Base-by-base conservation (phyloP, 2,329 filamentous ascomycete genomes). In the Trichoderma sp. region DNA sequence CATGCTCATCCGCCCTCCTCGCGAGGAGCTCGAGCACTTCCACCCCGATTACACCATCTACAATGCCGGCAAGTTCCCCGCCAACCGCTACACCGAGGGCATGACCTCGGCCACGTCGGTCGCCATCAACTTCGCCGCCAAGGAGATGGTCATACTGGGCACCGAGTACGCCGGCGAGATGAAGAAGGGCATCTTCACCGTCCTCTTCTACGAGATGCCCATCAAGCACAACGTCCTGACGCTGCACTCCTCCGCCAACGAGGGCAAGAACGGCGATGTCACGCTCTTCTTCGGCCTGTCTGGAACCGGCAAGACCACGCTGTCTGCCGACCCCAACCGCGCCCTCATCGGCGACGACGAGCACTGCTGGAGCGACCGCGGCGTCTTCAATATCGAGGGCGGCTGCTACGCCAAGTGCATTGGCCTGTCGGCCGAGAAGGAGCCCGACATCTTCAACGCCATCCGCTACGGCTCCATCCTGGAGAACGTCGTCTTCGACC, bases 131-230 rank as follows among this genome's bases (percentile, higher is more conserved):
- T 99, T 99, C 77, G 92, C 91, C 79, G 94, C 97, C 79, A 97
- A 97, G 90, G 96, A 99, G 88, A 99, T 99, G 96, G 96, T 99
- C 75, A 99, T 99, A 80, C 90, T 99, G 69, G 96, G 96, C 81
- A 99, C 96, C 43, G 96, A 99, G 85, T 99, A 99, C 79, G 96
- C 96, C 69, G 95, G 95, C 77, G 77, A 80, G 75, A 80, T 80
- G 79, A 97, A 97, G 86, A 97, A 97, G 87, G 94, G 96, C 76
- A 89, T 99, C 82, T 99, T 99, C 88, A 99, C 96, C 59, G 94
- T 99, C 61, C 90, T 99, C 80, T 99, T 97, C 89, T 99, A 98
- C 86, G 96, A 99, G 87, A 99, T 98, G 94, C 96, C 96, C 71
- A 93, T 99, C 80, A 97, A 97, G 90, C 96, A 99, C 89, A 96